phyloP scores from a whole-genome alignment of 2,329 filamentous ascomycete species.

The Venturia oleaginea region DNA sequence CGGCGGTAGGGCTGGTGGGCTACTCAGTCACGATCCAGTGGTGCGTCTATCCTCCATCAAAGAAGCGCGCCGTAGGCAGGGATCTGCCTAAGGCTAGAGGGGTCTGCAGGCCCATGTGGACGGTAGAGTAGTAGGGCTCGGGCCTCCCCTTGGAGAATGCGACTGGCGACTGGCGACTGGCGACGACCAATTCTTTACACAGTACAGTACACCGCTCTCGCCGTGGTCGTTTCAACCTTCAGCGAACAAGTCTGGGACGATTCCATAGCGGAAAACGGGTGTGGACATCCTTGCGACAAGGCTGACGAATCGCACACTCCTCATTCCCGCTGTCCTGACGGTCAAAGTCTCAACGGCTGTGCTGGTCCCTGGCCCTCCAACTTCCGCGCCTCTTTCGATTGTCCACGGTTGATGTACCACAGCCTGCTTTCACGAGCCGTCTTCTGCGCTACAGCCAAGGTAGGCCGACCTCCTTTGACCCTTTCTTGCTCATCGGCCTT shows the following conservation, averaged over 20 bases:
- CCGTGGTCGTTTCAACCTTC: not conserved
- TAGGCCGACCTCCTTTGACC: not conserved
- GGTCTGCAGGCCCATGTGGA: not conserved
- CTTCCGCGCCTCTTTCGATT: not conserved
- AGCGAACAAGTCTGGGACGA: not conserved
- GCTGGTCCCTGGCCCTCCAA: not conserved
- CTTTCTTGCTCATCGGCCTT: not conserved
- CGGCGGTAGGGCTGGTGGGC: not conserved
- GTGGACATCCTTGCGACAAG: not conserved
- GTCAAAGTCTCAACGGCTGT: constrained; percentile 1
- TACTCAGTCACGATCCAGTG: not conserved
- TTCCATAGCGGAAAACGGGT: not conserved
- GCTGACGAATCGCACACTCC: constrained; percentile 7
- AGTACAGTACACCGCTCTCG: not conserved
- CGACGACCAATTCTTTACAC: not conserved
- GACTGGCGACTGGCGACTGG: too few relatives aligned
- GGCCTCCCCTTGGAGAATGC: too few relatives aligned
- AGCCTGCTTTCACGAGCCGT: not conserved
- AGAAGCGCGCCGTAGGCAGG: not conserved
- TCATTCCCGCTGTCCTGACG: not conserved
- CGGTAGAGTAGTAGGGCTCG: not conserved
- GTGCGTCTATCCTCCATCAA: not conserved
- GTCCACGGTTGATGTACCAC: constrained; percentile 2
- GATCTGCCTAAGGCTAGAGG: not conserved
- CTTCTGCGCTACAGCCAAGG: not conserved